Base-by-base conservation (phyloP, 805 yeast genomes). In the Yamadazyma sp. region DNA sequence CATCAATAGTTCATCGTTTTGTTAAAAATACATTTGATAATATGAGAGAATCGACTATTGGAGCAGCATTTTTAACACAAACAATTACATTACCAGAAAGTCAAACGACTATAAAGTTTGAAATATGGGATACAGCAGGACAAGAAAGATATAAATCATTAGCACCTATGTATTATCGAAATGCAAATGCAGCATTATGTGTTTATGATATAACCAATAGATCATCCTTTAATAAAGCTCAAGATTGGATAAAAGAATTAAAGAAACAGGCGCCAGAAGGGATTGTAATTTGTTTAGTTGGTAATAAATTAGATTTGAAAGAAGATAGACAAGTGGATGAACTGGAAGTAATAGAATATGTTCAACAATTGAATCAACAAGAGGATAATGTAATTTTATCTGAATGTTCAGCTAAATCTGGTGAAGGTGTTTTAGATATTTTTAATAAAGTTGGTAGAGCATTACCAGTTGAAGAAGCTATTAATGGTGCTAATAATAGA, bases 71-170 rank as follows among this genome's bases (percentile, higher is more conserved):
- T 55, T 65, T 82, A 34, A 82, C 91, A 1, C 88, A 81, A 52
- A 68, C 79, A 3, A 74, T 82, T 30, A 71, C 74, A 13, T 52
- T 77, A n/a, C 75, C 74, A 35, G 75, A 65, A 23, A 47, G 53
- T 21, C 72, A 76, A 11, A 60, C 66, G 31, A 76, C 78, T 1
- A 73, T 83, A 27, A 82, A 82, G 54, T 70, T 80, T 47, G 87
- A 82, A 50, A 79, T 82, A 34, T 82, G 93, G 95, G 98, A 91
- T 56, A 91, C 98, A 10, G 98, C 98, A 0, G 98, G 98, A 17
- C 98, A 66, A 48, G 73, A 66, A 38, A 49, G 73, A n/a, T 66
- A 66, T 48, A 60, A 63, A 35, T 58, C 66, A 19, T 54, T 67
- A 23, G 67, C 73, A 2, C 73, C 73, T 3, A 67, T 67, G 72